Evolutionary conservation across 768 basidiomycete species (phyloP).

Genomic region (Leccinum subgranulosum): DNA sequence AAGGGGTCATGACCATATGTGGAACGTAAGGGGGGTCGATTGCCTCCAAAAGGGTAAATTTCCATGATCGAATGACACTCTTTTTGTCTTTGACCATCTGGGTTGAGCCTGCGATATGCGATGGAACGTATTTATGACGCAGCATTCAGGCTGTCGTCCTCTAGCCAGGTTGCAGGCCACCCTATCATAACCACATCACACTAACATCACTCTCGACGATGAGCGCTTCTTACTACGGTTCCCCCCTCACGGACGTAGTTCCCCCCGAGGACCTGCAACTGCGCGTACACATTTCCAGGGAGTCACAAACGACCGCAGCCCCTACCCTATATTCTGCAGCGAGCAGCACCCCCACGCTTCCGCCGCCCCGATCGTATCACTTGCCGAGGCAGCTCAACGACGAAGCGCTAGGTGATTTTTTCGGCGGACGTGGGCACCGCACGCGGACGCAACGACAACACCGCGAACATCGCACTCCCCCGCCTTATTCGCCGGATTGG

Average conservation of each 20-base stretch:
- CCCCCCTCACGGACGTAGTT: neutral
- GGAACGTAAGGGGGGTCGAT: constrained; percentile 4
- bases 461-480: constrained; percentile 24
- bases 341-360: constrained; percentile 20
- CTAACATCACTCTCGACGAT: constrained; percentile 6
- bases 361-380: constrained; percentile 20
- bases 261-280: constrained; percentile 21
- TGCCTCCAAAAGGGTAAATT: neutral
- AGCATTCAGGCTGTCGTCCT: neutral
- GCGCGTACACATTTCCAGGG: constrained; percentile 20
- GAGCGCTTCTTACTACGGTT: constrained; percentile 6
- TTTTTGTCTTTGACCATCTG: constrained; percentile 33
- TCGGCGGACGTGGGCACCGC: constrained; percentile 27
- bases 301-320: constrained; percentile 18
- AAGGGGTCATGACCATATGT: neutral
- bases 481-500: constrained; percentile 45
- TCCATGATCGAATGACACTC: neutral
- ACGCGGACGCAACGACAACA: constrained; percentile 15
- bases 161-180: constrained; percentile 10
- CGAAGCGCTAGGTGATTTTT: constrained; percentile 32
- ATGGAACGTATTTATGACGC: constrained; percentile 26
- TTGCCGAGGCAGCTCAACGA: constrained; percentile 26
- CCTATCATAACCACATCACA: constrained; percentile 3
- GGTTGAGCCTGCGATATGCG: constrained; percentile 3
- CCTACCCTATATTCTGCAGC: constrained; percentile 11